These are phyloP conservation scores for Thielaviopsis populi DNA, from an alignment of 2,329 filamentous ascomycete genomes.

Conservation along the genomic window DNA sequence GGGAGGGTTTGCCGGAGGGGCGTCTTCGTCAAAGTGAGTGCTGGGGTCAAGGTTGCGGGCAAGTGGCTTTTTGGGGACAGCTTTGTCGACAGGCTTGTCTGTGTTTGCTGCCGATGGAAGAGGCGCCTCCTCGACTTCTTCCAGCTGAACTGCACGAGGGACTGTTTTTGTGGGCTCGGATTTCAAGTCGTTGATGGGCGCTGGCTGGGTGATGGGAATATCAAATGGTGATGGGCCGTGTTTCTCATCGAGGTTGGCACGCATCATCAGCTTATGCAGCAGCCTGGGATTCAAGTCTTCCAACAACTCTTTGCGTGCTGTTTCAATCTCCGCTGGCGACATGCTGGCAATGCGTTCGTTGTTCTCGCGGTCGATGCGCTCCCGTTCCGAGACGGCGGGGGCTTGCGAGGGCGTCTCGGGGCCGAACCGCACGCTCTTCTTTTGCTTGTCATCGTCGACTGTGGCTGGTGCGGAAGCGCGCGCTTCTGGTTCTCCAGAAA, in stretches of 20 bases:
- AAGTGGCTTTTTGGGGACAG: not conserved
- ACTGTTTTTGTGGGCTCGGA: slow-evolving; percentile 17
- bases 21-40: slow-evolving; percentile 28
- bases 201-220: slow-evolving; percentile 12
- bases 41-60: slow-evolving; percentile 18
- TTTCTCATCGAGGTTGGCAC: slow-evolving; percentile 58
- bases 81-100: not conserved
- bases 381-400: slow-evolving; percentile 38
- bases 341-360: slow-evolving; percentile 56
- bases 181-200: not conserved
- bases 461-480: not conserved
- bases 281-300: slow-evolving; percentile 59
- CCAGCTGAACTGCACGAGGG: slow-evolving; percentile 23
- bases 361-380: slow-evolving; percentile 72
- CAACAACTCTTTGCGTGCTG: slow-evolving; percentile 68
- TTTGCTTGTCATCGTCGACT: slow-evolving; percentile 2
- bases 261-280: slow-evolving; percentile 59
- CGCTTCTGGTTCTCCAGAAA: slow-evolving; percentile 1
- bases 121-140: slow-evolving; percentile 21
- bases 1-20: slow-evolving; percentile 28
- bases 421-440: slow-evolving; percentile 14
- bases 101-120: not conserved
- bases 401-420: slow-evolving; percentile 21
- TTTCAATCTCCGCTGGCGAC: slow-evolving; percentile 66
- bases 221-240: slow-evolving; percentile 32